Base-by-base conservation (phyloP, 768 basidiomycete genomes). In the Phaeolepiota aurea region DNA sequence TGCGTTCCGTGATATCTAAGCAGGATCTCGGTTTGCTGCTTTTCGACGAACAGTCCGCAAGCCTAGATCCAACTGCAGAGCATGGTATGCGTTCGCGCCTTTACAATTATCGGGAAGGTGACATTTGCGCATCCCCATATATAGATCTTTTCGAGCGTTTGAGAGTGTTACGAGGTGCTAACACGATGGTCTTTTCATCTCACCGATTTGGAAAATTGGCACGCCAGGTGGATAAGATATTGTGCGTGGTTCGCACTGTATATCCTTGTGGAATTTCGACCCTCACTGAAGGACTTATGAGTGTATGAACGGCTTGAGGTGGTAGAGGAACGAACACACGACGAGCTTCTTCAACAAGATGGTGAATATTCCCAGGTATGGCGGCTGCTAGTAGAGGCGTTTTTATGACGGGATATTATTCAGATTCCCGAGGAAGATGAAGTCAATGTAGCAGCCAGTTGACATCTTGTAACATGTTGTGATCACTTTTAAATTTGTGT, bases 101-200 rank as follows among this genome's bases (percentile, higher is more conserved):
- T 16, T 35, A 35, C 11, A 11, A 15, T n/a, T n/a, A n/a, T n/a
- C 30, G 33, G 14, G 3, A 14, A 14, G 16, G 18, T 34, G 18
- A 7, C 38, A n/a, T n/a, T n/a, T n/a, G n/a, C n/a, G n/a, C n/a
- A n/a, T n/a, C n/a, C n/a, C n/a, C n/a, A n/a, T n/a, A 20, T 31
- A 15, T 34, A 73, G 73, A 88, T 50, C 63, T 88, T 7, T 89
- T 89, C 40, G 74, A 82, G 45, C 68, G 84, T 33, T 61, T 88
- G 20, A 73, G 81, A 14, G 60, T 68, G 5, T 53, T 86, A 15
- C 69, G 84, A 33, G 83, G 81, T 11, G 78, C 72, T 55, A 88
- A 85, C 57, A 87, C 86, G 1, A 87, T 87, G 86, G 57, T 87
- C 16, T 87, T 87, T 53, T 87, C 84, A 1, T 82, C 82, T 0